Evolutionary conservation across 768 basidiomycete genomes (phyloP).

Genomic region (Collybia sp.): DNA sequence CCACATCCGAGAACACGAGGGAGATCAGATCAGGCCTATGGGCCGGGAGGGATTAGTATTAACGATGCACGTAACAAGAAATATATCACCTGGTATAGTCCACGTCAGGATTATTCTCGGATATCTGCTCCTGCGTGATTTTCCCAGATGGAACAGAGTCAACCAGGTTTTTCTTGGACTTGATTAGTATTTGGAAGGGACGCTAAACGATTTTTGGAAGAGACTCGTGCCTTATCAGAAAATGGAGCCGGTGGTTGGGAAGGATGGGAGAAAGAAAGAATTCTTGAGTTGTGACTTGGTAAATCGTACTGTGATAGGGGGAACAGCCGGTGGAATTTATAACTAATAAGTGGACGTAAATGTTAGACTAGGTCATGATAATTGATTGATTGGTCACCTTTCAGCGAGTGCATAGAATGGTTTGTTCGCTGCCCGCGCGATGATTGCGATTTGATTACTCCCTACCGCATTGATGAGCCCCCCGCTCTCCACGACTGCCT

Average conservation of each 20-base stretch:
- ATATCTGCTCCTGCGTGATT: slow-evolving; percentile 83
- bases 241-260: slow-evolving; percentile 12
- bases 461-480: slow-evolving; percentile 91
- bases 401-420: slow-evolving; percentile 96
- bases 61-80: not conserved
- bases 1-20: slow-evolving; percentile 91
- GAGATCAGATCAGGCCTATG: slow-evolving; percentile 87
- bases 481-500: slow-evolving; percentile 97
- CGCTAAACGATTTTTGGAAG: not conserved
- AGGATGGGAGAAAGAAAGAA: slow-evolving; percentile 64
- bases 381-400: slow-evolving; percentile 44
- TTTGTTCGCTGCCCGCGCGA: slow-evolving; percentile 90
- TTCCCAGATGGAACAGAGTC: slow-evolving; percentile 25
- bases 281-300: slow-evolving; percentile 71
- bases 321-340: slow-evolving; percentile 96
- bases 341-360: slow-evolving; percentile 43
- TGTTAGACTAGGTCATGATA: slow-evolving; percentile 16
- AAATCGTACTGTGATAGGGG: slow-evolving; percentile 90
- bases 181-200: slow-evolving; percentile 8
- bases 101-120: slow-evolving; percentile 80
- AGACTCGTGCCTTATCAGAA: too few species aligned
- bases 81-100: slow-evolving; percentile 83
- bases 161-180: slow-evolving; percentile 2
- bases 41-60: slow-evolving; percentile 3
- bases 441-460: slow-evolving; percentile 94